Evolutionary conservation across 331 rosid genomes (phyloP), one percentile per base, ranked within the genome.

Genomic region (Quercus phellos): DNA sequence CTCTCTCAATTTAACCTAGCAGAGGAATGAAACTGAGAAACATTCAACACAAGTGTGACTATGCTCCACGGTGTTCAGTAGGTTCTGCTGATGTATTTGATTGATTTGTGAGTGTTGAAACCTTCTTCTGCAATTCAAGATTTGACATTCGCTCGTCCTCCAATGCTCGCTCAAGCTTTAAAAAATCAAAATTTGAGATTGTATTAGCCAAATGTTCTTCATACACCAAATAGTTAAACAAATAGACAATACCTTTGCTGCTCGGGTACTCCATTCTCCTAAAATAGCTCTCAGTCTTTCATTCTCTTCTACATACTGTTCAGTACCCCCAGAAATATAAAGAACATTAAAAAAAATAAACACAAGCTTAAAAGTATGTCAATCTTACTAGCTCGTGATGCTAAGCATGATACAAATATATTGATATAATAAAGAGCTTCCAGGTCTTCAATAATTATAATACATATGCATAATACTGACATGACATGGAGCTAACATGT

Each of bases 211-310:
- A 34, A 74, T 4, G 17, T 43, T 22, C 21, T 22, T 19, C 6
- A 72, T 9, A 43, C 69, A 22, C 50, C 55, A 22, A 30, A 11
- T 76, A 32, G 68, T 51, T 34, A 1, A n/a, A 50, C 6, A 68
- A 21, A 50, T 19, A 63, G 54, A 42, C 16, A 69, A 73, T 90
- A 95, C 99, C 98, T 93, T 95, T 19, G 99, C 98, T 21, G 99
- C 97, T 24, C 96, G 86, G 35, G 92, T 85, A 84, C 99, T 93
- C 98, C 99, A 95, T 83, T 95, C 99, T 74, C 94, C 97, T 78
- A 95, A 83, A 78, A 95, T 95, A 56, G 98, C 98, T 84, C 99
- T 85, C 10, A 93, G 84, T 78, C 99, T 90, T 82, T 95, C 99
- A 53, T 95, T 95, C 85, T 95, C 99, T 84, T 93, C 98, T 19